These are phyloP conservation scores for Metschnikowia continentalis DNA, from an alignment of 805 yeast species.

Conservation along the genomic window DNA sequence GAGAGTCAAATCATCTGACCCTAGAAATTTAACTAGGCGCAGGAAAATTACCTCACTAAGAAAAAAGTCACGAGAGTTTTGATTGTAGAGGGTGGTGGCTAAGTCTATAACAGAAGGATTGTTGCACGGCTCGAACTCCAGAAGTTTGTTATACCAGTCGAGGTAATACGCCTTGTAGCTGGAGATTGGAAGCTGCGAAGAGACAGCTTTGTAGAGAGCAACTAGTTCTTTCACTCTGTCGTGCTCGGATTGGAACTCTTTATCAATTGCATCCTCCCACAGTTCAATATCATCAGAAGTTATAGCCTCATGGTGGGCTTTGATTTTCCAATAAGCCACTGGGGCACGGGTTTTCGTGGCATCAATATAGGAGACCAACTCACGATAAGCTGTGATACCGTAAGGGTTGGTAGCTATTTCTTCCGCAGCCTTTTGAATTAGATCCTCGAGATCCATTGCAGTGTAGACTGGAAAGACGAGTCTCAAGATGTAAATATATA, in stretches of 20 bases:
- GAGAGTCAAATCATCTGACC: slow-evolving; percentile 14
- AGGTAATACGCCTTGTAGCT: not conserved
- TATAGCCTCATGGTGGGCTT: slow-evolving; percentile 3
- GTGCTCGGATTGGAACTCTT: not conserved
- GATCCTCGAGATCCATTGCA: not conserved
- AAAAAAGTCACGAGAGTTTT: slow-evolving; percentile 21
- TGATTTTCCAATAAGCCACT: slow-evolving; percentile 5
- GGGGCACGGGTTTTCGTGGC: not conserved
- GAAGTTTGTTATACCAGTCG: not conserved
- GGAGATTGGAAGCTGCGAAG: slow-evolving; percentile 1
- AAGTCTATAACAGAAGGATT: not conserved
- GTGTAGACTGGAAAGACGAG: not conserved
- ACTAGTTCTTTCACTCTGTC: not conserved
- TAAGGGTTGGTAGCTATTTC: not conserved
- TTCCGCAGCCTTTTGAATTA: not conserved
- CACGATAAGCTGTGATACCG: not conserved
- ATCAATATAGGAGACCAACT: not conserved
- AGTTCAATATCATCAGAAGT: slow-evolving; percentile 3
- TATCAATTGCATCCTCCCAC: slow-evolving; percentile 8
- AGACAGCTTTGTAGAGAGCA: not conserved
- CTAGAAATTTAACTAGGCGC: slow-evolving; percentile 7
- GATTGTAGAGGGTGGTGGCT: not conserved
- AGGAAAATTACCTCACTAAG: slow-evolving; percentile 22
- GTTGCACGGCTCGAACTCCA: not conserved
- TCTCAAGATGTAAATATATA: not conserved